Percentiles rank a stretch among this genome's conserved stretches.
Conservation (phyloP, 441 rosid species). For the Hura crepitans region DNA sequence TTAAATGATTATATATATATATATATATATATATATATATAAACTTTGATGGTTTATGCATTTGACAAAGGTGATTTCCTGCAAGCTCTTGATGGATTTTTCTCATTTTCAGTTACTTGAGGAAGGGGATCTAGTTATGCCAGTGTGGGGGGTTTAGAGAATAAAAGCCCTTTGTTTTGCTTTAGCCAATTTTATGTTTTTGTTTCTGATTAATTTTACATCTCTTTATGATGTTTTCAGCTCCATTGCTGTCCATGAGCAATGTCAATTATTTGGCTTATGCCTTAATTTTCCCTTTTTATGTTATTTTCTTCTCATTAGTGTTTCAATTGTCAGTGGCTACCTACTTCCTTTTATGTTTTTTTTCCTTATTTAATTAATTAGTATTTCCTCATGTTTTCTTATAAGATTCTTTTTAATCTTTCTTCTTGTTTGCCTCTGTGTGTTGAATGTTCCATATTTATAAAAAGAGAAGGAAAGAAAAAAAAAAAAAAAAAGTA, state of each 20-base stretch:
- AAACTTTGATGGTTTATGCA: not conserved
- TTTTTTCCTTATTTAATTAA: not conserved
- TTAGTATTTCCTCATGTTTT: not conserved
- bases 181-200: not conserved
- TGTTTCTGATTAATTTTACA: not conserved
- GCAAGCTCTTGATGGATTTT: not conserved
- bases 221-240: not conserved
- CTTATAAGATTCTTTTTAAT: not conserved
- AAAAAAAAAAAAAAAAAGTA: not conserved
- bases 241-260: not conserved
- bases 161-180: not conserved
- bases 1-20: too few relatives aligned
- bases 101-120: not conserved
- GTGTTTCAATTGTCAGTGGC: not conserved
- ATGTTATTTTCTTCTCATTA: conserved; percentile 6
- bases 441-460: not conserved
- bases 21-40: too few relatives aligned
- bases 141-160: not conserved
- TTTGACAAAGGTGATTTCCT: conserved; percentile 7
- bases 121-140: not conserved
- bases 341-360: not conserved
- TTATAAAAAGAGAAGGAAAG: not conserved
- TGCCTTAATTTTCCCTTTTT: not conserved
- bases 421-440: not conserved
- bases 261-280: not conserved